Conservation (phyloP, 768 basidiomycete species). For the Boletus subparvulus region DNA sequence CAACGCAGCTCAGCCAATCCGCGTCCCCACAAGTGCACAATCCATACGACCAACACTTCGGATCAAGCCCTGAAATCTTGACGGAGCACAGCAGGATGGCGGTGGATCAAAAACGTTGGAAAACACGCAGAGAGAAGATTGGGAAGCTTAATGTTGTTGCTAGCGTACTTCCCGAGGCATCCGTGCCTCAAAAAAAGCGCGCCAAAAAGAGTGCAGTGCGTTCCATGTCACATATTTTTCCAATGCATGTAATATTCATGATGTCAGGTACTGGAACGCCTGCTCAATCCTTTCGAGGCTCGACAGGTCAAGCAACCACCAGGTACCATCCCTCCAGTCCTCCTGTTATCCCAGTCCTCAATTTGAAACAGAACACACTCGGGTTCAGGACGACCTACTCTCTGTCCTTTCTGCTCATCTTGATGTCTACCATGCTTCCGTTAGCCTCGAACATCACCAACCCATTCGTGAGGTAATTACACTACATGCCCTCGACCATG, state of each 20-base stretch:
- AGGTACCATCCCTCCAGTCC: slow-evolving; percentile 37
- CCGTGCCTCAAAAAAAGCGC: slow-evolving; percentile 30
- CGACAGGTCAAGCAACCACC: slow-evolving; percentile 52
- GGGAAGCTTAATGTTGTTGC: slow-evolving; percentile 57
- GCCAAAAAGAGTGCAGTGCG: slow-evolving; percentile 24
- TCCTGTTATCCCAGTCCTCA: slow-evolving; percentile 3
- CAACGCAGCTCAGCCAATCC: background rate
- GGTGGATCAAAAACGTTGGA: slow-evolving; percentile 62
- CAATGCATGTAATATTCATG: background rate
- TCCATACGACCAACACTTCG: slow-evolving; percentile 76
- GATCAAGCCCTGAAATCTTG: slow-evolving; percentile 51
- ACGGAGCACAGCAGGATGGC: slow-evolving; percentile 48
- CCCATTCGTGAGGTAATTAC: slow-evolving; percentile 65
- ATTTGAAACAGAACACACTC: slow-evolving; percentile 41
- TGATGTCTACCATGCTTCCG: slow-evolving; percentile 74
- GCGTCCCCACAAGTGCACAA: slow-evolving; percentile 30
- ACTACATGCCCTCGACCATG: slow-evolving; percentile 85
- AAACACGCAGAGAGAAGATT: slow-evolving; percentile 42
- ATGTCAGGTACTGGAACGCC: slow-evolving; percentile 53
- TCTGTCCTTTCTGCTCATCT: slow-evolving; percentile 62
- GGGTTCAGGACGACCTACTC: slow-evolving; percentile 68
- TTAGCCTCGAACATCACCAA: slow-evolving; percentile 63
- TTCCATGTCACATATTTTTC: slow-evolving; percentile 2
- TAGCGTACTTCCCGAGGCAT: slow-evolving; percentile 43
- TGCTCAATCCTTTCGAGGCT: slow-evolving; percentile 53